Evolutionary conservation across 2,329 filamentous ascomycete species (phyloP), one percentile per base, ranked within the genome.

Genomic region (Xylaria sp.): DNA sequence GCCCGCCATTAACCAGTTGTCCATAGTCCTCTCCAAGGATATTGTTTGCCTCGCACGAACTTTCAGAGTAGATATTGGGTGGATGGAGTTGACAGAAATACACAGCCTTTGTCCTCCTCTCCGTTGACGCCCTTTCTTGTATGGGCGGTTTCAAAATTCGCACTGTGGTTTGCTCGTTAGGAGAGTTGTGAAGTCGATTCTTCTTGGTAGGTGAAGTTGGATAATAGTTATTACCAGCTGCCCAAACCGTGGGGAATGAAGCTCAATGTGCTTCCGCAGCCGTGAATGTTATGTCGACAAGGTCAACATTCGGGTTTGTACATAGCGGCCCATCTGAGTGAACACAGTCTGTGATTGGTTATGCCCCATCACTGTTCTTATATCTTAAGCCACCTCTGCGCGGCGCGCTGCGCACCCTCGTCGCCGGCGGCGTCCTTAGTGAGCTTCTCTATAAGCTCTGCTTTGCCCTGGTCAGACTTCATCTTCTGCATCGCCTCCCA

Each of bases 401-500:
- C 81, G 10, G 80, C 77, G 71, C 77, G 79, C 67, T 81, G 76
- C 30, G 80, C 77, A 12, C 77, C 76, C 34, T 46, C 50, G 65
- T 80, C 77, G 1, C 77, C 79, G 15, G 79, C 77, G 9, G 77
- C 75, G 9, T 80, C 80, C 8, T 79, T 79, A 20, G 79, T 77
- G 3, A 81, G 80, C 65, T 81, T 82, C 52, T 74, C 78, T 7
- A 86, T 70, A 36, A 85, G 75, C 48, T 82, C 81, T 9, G 80
- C 80, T 56, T 82, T 80, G 62, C 83, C 78, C 55, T 80, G 74
- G 63, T 86, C 83, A 45, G 81, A 77, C 23, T 79, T 78, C 70
- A 83, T 80, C 69, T 81, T 81, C 67, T 83, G 82, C 80, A 84
- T 81, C 6, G 80, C 81, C 71, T 85, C 84, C 36, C 81, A 78